Base-by-base conservation (phyloP, 2,329 filamentous ascomycete species). In the Nothopassalora personata region DNA sequence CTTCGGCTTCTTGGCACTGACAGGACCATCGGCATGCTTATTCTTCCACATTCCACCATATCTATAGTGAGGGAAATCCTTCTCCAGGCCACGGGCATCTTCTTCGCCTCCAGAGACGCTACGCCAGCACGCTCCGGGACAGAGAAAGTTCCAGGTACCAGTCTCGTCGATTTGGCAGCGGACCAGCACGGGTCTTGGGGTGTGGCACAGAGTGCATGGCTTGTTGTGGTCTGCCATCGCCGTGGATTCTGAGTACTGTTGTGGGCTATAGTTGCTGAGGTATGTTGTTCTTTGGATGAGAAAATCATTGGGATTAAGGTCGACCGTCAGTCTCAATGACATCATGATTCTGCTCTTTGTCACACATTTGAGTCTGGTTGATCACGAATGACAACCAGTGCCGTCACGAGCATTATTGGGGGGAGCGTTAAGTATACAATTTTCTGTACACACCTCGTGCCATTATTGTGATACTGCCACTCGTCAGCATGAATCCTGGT, bases 1-100 rank as follows among this genome's bases (percentile, higher is more conserved):
- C 57, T 67, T 73, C 15, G 74, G 73, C 59, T 77, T 77, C 69
- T 76, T 77, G 45, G 75, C 74, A 62, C 71, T 75, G 1, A 75
- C 71, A 3, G 59, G 60, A 2, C 63, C 63, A 55, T 65, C 63
- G 6, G 72, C 73, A 64, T 77, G 72, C 49, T 73, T 74, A 54
- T 75, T 76, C 65, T 77, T 77, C 76, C 76, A 78, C 76, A 73
- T 73, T 9, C 72, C 73, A 5, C 73, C 73, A 62, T 75, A 73
- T 23, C 66, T 62, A 54, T 75, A 74, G 60, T 68, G 62, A 18
- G 73, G 71, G 65, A 73, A 73, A 6, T 72, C 71, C 0, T 67
- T 67, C 34, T 68, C 58, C 18, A 59, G 47, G 23, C 65, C 64
- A 45, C 74, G 71, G 5, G 72, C 77, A 63, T 79, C 77, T 39